Evolutionary conservation across 2,329 filamentous ascomycete species (phyloP), one percentile per base, ranked within the genome.

Genomic region (Metarhizium rileyi): DNA sequence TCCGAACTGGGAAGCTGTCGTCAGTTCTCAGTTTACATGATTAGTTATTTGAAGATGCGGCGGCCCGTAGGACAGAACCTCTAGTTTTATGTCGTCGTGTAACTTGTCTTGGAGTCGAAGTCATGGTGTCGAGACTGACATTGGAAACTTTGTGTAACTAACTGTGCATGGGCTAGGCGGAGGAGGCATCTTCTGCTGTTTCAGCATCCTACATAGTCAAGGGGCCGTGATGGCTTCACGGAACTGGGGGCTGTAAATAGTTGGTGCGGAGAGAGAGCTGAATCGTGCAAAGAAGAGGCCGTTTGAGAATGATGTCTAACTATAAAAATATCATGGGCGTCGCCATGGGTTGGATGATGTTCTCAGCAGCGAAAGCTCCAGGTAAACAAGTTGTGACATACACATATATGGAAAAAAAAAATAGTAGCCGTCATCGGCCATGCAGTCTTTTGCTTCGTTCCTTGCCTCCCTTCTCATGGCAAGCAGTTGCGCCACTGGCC

Each of bases 381-480:
- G 2, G 12, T 30, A 30, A 7, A 2, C 28, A n/a, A n/a, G n/a
- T n/a, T n/a, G n/a, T n/a, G n/a, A n/a, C n/a, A n/a, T n/a, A n/a
- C n/a, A n/a, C 10, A 36, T 16, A 36, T 5, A 36, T 36, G 6
- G 3, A 36, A n/a, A 36, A 36, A n/a, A 36, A 36, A 18, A 36
- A 10, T 22, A 18, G 1, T 22, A 40, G 6, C 22, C 36, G 12
- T 22, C 18, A 40, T 51, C 50, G 44, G 35, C 27, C 27, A 57
- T 57, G 55, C 55, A 53, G 48, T 55, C 43, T 30, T 55, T 57
- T 28, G 54, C 53, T 16, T 52, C 55, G 35, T 55, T 55, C 36
- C 48, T 57, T 50, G 52, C 52, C 33, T 52, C 55, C 47, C 49
- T 57, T 36, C 46, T 57, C 38, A 50, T 49, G 45, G 53, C 52